phyloP scores from a whole-genome alignment of 169 alveolate species.

The Plasmodium fragile region DNA sequence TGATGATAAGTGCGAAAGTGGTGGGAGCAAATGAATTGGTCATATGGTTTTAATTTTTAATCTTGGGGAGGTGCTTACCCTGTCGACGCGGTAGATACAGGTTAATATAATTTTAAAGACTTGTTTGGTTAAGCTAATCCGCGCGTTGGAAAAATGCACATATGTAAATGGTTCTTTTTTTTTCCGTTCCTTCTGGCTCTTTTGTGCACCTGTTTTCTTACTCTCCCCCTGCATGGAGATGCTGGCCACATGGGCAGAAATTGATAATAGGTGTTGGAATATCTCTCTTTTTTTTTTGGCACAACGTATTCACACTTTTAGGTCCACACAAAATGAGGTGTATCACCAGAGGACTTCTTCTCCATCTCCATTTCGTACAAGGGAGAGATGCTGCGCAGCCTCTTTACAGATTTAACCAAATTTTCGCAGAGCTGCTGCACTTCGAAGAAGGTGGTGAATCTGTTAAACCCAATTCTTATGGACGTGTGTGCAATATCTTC shows the following conservation, averaged over 20 bases:
- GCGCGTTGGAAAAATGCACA: background rate
- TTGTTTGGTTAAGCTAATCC: background rate
- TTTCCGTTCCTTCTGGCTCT: background rate
- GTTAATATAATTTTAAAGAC: background rate
- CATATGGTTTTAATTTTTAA: background rate
- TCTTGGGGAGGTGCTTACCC: background rate
- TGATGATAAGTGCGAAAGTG: background rate
- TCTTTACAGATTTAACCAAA: conserved; percentile 87
- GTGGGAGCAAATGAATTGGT: background rate
- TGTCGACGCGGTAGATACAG: background rate
- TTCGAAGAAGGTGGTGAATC: conserved; percentile 97
- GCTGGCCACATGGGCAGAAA: background rate
- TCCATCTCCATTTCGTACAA: conserved; percentile 93
- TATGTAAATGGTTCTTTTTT: background rate
- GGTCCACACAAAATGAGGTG: conserved; percentile 75
- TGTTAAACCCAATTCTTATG: conserved; percentile 97
- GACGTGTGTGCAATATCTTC: conserved; percentile 98
- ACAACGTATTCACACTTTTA: background rate
- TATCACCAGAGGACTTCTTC: conserved; percentile 76
- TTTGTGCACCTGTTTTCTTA: background rate
- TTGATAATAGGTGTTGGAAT: background rate
- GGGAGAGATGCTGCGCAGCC: conserved; percentile 93
- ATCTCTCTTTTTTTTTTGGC: background rate
- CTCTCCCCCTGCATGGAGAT: background rate
- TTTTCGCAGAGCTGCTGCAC: conserved; percentile 89